A percentile compares a stretch with the other conserved stretches of the same genome.
These are phyloP conservation scores for Pilatotrama ljubarskyi DNA, from an alignment of 768 basidiomycete genomes.

Conservation along the genomic window DNA sequence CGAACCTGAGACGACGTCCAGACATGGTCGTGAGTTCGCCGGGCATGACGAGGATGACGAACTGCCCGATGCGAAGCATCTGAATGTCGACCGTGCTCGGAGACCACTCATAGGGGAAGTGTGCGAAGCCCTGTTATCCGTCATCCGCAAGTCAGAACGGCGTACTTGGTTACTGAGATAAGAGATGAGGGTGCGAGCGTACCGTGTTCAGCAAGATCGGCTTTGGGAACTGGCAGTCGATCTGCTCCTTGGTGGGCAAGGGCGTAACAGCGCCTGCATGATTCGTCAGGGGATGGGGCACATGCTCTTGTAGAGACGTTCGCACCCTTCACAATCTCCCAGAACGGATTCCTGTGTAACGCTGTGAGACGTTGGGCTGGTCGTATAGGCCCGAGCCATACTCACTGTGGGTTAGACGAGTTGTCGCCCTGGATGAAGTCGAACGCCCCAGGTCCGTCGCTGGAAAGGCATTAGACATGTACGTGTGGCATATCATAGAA, in stretches of 20 bases:
- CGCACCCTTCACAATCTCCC: constrained; percentile 73
- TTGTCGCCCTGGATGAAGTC: constrained; percentile 79
- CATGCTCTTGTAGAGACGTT: neutral
- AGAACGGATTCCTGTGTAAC: constrained; percentile 65
- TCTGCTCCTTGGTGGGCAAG: constrained; percentile 57
- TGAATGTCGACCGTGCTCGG: constrained; percentile 74
- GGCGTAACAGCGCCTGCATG: constrained; percentile 61
- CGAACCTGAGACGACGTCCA: constrained; percentile 68
- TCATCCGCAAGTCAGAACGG: no score
- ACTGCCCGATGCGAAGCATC: constrained; percentile 73
- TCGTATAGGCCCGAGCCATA: constrained; percentile 4
- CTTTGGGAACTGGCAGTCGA: constrained; percentile 74
- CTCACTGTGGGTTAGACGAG: constrained; percentile 56
- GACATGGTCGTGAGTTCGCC: constrained; percentile 85
- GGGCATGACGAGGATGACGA: constrained; percentile 74
- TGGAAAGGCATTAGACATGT: constrained; percentile 25
- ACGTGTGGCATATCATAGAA: neutral
- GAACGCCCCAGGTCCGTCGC: constrained; percentile 80
- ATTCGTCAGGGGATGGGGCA: neutral
- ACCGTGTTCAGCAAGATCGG: constrained; percentile 78
- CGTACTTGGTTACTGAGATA: constrained; percentile 14
- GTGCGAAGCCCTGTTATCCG: constrained; percentile 57
- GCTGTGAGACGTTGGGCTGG: constrained; percentile 2
- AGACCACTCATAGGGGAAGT: constrained; percentile 72
- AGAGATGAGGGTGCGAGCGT: constrained; percentile 26